These are phyloP conservation scores for Phytophthora parvispora DNA, from an alignment of 352 stramenopile genomes.

Conservation along the genomic window DNA sequence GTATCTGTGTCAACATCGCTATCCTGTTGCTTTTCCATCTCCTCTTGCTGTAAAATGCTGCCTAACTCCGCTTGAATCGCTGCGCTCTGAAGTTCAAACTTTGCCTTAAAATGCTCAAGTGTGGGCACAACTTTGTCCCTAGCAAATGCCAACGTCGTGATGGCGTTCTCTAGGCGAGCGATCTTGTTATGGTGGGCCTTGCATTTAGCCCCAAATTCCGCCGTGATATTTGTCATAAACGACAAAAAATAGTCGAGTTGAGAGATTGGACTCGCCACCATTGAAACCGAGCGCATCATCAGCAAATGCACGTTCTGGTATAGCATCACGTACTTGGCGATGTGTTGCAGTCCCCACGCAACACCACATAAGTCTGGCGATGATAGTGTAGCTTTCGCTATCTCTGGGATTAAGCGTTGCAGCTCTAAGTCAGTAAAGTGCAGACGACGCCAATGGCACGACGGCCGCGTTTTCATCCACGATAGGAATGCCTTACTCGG, in stretches of 20 bases:
- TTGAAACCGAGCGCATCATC: constrained; percentile 1
- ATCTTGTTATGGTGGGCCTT: constrained; percentile 3
- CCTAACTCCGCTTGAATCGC: constrained; percentile 14
- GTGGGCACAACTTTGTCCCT: constrained; percentile 24
- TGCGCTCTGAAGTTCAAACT: constrained; percentile 4
- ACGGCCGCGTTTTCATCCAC: constrained; percentile 32
- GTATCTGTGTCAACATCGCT: background rate
- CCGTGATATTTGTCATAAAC: constrained; percentile 27
- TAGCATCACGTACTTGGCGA: constrained; percentile 8
- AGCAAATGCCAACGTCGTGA: constrained; percentile 19
- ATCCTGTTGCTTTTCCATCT: background rate
- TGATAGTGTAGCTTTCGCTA: constrained; percentile 8
- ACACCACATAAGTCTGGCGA: constrained; percentile 16
- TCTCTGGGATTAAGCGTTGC: constrained; percentile 13
- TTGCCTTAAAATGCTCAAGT: constrained; percentile 6
- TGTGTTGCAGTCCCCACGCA: background rate
- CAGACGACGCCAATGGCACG: constrained; percentile 32
- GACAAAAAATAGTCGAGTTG: constrained; percentile 36
- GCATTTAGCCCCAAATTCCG: constrained; percentile 6
- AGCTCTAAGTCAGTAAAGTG: constrained; percentile 14
- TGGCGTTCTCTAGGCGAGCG: constrained; percentile 3
- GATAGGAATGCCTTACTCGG: background rate
- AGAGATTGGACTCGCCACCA: constrained; percentile 1
- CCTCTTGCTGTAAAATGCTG: background rate
- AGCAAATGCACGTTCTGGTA: constrained; percentile 20